A percentile compares a stretch with the other conserved stretches of the same genome.
These are phyloP conservation scores for Pseudotsuga menziesii DNA, from an alignment of 75 land plant species.

Conservation along the genomic window DNA sequence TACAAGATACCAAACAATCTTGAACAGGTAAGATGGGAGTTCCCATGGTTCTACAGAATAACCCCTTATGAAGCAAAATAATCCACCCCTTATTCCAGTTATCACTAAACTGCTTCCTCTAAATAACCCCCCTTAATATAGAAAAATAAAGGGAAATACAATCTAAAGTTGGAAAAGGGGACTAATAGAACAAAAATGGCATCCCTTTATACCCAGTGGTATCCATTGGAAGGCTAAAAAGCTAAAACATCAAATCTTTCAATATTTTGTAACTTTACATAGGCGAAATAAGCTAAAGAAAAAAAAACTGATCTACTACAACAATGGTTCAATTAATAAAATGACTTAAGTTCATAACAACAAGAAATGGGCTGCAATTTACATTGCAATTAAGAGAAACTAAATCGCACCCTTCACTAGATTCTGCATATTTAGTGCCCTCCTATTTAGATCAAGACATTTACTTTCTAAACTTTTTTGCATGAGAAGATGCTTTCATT, in stretches of 20 bases:
- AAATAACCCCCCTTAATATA: neutral
- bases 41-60: neutral
- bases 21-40: slow-evolving; percentile 8
- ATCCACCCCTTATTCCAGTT: neutral
- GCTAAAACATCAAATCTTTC: neutral
- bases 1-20: neutral
- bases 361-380: no score
- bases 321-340: no score
- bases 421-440: no score
- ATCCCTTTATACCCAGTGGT: neutral
- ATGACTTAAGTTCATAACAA: no score
- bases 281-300: no score
- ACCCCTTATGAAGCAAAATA: neutral
- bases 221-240: no score
- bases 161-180: neutral
- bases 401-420: no score
- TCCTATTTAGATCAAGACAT: no score
- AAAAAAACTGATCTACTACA: neutral
- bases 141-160: neutral
- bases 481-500: no score
- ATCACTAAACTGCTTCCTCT: neutral
- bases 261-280: no score
- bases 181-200: neutral
- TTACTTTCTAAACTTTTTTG: no score
- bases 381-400: no score